A percentile compares a stretch with the other conserved stretches of the same genome.
Conservation (phyloP, 345 rosid genomes). For the Brassica carinata region DNA sequence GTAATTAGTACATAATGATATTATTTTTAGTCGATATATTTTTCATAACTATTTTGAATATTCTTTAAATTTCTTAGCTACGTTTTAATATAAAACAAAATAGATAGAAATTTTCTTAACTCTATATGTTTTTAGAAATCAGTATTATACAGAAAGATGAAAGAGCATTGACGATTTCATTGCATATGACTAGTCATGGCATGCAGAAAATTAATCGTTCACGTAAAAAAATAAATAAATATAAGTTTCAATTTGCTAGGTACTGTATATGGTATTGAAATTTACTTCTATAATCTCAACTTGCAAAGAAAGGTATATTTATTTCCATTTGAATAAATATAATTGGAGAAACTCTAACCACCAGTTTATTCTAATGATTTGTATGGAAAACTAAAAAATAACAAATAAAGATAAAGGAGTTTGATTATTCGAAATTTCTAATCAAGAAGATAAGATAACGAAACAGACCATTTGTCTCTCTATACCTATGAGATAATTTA, state of each 20-base stretch:
- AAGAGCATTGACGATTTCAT: not conserved
- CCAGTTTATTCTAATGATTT: not conserved
- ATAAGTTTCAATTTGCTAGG: not conserved
- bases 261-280: not conserved
- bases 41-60: not conserved
- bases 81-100: not conserved
- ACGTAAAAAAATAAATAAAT: not conserved
- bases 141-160: not conserved
- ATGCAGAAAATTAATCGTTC: not conserved
- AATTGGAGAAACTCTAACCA: constrained; percentile 30
- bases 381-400: not conserved
- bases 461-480: constrained; percentile 37
- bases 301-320: not conserved
- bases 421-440: constrained; percentile 24
- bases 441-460: constrained; percentile 38
- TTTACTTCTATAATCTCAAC: not conserved
- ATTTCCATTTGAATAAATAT: not conserved
- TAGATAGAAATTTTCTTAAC: not conserved
- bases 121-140: not conserved
- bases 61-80: not conserved
- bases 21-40: not conserved
- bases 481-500: constrained; percentile 3
- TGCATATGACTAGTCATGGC: not conserved
- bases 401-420: constrained; percentile 13
- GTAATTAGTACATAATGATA: not conserved